These are phyloP conservation scores for Nothophoma quercina DNA, from an alignment of 2,329 filamentous ascomycete species.

Conservation along the genomic window DNA sequence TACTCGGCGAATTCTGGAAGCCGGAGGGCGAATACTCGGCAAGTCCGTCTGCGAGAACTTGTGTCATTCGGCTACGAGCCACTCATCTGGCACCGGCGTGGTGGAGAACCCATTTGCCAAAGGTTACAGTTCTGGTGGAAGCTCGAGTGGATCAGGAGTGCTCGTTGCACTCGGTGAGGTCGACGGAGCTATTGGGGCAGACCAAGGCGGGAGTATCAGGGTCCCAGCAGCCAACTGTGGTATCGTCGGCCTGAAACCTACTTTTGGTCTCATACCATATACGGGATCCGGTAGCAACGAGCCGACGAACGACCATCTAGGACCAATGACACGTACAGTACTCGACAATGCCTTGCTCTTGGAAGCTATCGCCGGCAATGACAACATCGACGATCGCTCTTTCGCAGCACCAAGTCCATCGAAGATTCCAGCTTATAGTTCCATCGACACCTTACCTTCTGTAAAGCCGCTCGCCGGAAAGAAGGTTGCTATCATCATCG, in stretches of 20 bases:
- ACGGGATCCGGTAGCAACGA: constrained; percentile 52
- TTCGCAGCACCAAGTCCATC: constrained; percentile 26
- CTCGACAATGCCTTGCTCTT: constrained; percentile 32
- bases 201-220: constrained; percentile 58
- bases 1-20: constrained; percentile 38
- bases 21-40: constrained; percentile 36
- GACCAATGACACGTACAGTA: constrained; percentile 38
- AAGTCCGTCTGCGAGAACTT: constrained; percentile 46
- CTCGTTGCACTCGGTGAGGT: constrained; percentile 55
- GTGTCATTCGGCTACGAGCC: constrained; percentile 41
- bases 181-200: constrained; percentile 58
- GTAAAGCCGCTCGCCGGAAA: constrained; percentile 37
- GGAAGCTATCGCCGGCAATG: constrained; percentile 39
- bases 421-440: constrained; percentile 38
- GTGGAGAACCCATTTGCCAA: constrained; percentile 56
- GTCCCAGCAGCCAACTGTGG: constrained; percentile 53
- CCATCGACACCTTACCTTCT: constrained; percentile 16
- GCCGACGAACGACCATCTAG: constrained; percentile 55
- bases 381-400: constrained; percentile 43
- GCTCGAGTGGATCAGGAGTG: constrained; percentile 58
- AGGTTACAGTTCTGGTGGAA: constrained; percentile 60
- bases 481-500: constrained; percentile 41
- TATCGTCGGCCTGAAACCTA: constrained; percentile 48
- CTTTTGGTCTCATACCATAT: constrained; percentile 59
- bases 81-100: constrained; percentile 50